Evolutionary conservation across 495 filamentous ascomycete genomes (phyloP).

Genomic region (Usnea hakonensis): DNA sequence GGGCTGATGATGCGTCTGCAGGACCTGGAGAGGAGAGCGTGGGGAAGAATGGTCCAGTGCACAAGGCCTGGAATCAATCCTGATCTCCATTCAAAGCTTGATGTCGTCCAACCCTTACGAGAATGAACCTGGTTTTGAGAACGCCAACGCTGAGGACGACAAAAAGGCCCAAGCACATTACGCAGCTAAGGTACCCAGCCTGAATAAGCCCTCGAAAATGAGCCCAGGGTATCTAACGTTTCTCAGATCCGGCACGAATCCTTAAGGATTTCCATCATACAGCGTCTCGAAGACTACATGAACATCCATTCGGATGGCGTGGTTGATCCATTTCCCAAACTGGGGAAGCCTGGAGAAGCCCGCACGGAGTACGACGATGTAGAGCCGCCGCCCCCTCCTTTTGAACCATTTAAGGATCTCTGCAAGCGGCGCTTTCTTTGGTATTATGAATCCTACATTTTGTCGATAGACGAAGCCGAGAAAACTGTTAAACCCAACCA

Average conservation of each 20-base stretch:
- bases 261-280: slow-evolving; percentile 75
- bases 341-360: slow-evolving; percentile 20
- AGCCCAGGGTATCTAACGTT: not conserved
- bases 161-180: slow-evolving; percentile 74
- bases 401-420: slow-evolving; percentile 80
- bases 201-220: not conserved
- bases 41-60: slow-evolving; percentile 95
- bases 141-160: slow-evolving; percentile 56
- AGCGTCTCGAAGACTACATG: slow-evolving; percentile 74
- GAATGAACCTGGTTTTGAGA: slow-evolving; percentile 91
- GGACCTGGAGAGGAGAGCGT: slow-evolving; percentile 85
- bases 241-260: slow-evolving; percentile 83
- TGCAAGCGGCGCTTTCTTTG: slow-evolving; percentile 90
- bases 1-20: slow-evolving; percentile 36
- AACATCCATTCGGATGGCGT: slow-evolving; percentile 50
- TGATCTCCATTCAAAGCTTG: slow-evolving; percentile 92
- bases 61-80: slow-evolving; percentile 86
- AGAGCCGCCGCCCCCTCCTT: slow-evolving; percentile 45
- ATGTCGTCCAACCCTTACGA: slow-evolving; percentile 93
- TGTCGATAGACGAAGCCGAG: slow-evolving; percentile 57
- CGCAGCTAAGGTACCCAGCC: slow-evolving; percentile 61
- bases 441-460: slow-evolving; percentile 85
- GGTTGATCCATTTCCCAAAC: slow-evolving; percentile 29
- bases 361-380: slow-evolving; percentile 33
- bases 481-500: slow-evolving; percentile 45